Evolutionary conservation across 192 early-diverging fungal species (phyloP).

Genomic region (Coemansia sp.): DNA sequence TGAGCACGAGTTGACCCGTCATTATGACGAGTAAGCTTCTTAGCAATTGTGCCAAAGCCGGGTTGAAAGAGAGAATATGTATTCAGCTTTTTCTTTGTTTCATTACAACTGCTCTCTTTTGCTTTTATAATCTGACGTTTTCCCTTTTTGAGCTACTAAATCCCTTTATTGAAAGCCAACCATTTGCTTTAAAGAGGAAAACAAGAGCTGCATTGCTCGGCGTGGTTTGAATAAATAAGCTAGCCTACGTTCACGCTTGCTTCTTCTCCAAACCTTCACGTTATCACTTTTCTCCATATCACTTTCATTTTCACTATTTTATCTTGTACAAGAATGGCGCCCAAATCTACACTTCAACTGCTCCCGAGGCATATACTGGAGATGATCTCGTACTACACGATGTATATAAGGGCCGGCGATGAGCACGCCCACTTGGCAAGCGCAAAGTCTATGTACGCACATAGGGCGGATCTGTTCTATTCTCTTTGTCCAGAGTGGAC

Average conservation of each 20-base stretch:
- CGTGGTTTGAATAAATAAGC: background rate
- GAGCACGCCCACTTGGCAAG: background rate
- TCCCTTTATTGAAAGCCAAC: too few species aligned
- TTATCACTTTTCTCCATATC: too few species aligned
- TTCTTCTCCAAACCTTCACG: background rate
- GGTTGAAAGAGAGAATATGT: background rate
- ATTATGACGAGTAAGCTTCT: background rate
- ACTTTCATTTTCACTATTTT: background rate
- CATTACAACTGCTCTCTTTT: background rate
- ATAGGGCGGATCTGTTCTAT: background rate
- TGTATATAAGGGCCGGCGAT: background rate
- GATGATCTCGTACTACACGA: background rate
- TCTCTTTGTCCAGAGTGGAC: conserved; percentile 1
- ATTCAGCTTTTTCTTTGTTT: too few species aligned
- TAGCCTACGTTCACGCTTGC: background rate
- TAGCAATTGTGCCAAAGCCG: background rate
- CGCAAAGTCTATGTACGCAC: background rate
- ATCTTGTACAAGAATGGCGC: background rate
- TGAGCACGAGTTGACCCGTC: background rate
- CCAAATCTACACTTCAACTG: background rate
- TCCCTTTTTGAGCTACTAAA: too few species aligned
- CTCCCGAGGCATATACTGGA: background rate
- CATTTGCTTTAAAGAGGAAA: too few species aligned
- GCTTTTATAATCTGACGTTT: background rate
- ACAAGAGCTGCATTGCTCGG: too few species aligned